Conservation (phyloP, 2,329 filamentous ascomycete genomes). For the Diaporthe ilicicola region DNA sequence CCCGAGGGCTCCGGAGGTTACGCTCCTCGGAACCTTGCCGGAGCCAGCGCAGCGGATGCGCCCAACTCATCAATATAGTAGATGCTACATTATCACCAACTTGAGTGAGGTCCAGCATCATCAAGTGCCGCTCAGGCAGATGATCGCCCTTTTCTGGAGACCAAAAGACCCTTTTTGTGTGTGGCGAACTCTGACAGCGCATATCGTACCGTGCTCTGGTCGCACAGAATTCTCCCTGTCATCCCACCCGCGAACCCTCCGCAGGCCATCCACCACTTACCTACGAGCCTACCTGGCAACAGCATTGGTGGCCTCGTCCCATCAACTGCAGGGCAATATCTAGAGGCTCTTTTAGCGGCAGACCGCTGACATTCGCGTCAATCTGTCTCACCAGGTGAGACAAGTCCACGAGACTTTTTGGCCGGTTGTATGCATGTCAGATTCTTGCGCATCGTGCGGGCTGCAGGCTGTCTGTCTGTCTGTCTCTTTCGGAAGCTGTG, state of each 20-base stretch:
- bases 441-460: background rate
- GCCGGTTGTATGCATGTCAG: constrained; percentile 24
- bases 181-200: background rate
- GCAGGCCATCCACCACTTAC: no score
- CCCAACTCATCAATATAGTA: background rate
- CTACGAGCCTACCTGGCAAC: no score
- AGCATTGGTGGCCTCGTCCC: constrained; percentile 14
- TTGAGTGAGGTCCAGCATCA: background rate
- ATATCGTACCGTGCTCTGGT: background rate
- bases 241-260: background rate
- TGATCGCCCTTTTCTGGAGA: background rate
- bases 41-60: background rate
- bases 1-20: background rate
- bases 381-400: background rate
- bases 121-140: background rate
- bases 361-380: background rate
- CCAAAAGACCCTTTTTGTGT: no score
- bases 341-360: constrained; percentile 14
- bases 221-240: background rate
- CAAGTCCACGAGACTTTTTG: constrained; percentile 7
- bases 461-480: no score
- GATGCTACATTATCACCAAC: background rate
- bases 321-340: constrained; percentile 14
- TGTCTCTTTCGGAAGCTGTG: background rate
- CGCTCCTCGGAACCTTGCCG: constrained; percentile 15